Base-by-base conservation (phyloP, 2,329 filamentous ascomycete species). In the Monosporascus sp. region DNA sequence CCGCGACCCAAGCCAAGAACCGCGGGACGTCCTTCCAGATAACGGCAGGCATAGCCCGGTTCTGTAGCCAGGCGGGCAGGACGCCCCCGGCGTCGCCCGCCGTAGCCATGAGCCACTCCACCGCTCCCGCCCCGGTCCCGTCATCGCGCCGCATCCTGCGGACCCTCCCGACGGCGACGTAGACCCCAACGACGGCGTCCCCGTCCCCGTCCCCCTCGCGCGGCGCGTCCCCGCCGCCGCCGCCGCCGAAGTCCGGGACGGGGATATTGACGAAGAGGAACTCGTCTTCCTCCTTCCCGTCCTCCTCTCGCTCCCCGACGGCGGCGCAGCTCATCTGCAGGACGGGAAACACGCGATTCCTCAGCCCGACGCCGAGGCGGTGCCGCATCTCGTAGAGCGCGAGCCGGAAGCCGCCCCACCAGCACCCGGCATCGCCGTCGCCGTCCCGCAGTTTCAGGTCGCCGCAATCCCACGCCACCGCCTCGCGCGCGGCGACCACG, bases 41-140 rank as follows among this genome's bases (percentile, higher is more conserved):
- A 55, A 81, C 77, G 1, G 77, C 78, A 1, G 85, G 81, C 48
- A 89, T 75, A 3, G 79, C 82, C 65, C 81, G 62, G 56, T 82
- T 84, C 74, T 91, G 88, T 59, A 87, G 66, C 74, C 77, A 84
- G 65, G 78, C 74, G 0, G 89, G 89, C 52, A 92, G 63, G 28
- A 78, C 68, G 0, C 89, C 89, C 51, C 78, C 77, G 0, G 88
- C 88, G 66, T 92, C 81, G 55, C 84, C 87, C 11, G 85, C 80
- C 9, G 88, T 92, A 8, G 83, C 87, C 87, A 93, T 92, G 54
- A 86, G 74, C 89, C 89, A 94, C 68, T 87, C 84, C 47, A 89
- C 76, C 18, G 71, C 67, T 1, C 72, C 54, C 4, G 35, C 47
- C 2, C 51, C 49, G 15, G 37, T 58, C 15, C 54, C 51, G 5